phyloP scores from a whole-genome alignment of 164 flowering plant species.

The Cinnamomum chago region DNA sequence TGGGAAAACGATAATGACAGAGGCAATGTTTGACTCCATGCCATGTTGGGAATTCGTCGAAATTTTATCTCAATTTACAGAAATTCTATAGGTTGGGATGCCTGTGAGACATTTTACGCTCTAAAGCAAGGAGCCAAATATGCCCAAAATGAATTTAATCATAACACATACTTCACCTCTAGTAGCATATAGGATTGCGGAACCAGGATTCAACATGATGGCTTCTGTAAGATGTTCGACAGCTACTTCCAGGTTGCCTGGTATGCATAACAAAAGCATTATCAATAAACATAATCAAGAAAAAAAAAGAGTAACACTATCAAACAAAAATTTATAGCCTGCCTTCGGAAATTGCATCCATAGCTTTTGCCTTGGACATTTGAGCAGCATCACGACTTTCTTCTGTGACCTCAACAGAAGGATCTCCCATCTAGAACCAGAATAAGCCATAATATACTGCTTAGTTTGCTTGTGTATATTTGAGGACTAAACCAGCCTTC shows the following conservation, averaged over 20 bases:
- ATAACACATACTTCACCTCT: conserved; percentile 48
- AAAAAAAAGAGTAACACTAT: not conserved
- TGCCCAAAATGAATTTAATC: not conserved
- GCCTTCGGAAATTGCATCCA: conserved; percentile 91
- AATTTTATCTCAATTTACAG: not conserved
- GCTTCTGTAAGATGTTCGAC: conserved; percentile 74
- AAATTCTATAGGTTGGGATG: not conserved
- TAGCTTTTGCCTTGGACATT: conserved; percentile 59
- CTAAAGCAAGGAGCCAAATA: not conserved
- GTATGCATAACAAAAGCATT: conserved; percentile 1
- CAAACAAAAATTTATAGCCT: conserved; percentile 7
- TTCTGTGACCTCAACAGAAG: conserved; percentile 76
- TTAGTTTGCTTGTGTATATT: not conserved
- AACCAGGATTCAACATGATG: conserved; percentile 65
- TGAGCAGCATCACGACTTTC: conserved; percentile 80
- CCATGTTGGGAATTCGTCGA: not conserved
- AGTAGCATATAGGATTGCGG: conserved; percentile 84
- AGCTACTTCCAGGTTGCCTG: conserved; percentile 81
- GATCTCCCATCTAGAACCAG: conserved; percentile 76
- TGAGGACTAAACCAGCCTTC: not conserved
- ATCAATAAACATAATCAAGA: not conserved
- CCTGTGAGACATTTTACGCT: not conserved
- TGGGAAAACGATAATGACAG: not conserved
- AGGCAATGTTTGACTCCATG: not conserved
- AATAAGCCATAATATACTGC: not conserved